Evolutionary conservation across 1,284 basidiomycete species (phyloP), one percentile per base, ranked within the genome.

Genomic region (Sphagnurus paluster): DNA sequence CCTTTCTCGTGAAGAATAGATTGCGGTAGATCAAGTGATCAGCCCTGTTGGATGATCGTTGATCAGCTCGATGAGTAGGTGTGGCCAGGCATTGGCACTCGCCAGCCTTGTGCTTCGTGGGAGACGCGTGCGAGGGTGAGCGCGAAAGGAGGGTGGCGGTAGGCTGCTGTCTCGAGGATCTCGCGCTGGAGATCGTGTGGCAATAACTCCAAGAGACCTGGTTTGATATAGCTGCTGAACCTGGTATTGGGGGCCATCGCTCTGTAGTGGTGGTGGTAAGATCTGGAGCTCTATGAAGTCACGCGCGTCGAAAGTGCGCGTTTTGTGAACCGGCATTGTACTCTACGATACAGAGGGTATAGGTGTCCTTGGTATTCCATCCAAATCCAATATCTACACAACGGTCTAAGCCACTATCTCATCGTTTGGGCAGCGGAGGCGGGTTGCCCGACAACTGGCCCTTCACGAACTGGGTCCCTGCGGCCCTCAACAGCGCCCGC

Each of bases 401-500:
- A 30, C 11, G 14, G 28, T 14, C 28, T 14, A 3, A 3, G 11
- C 11, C 28, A 30, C 28, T 7, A 7, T 14, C 28, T 20, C 34
- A 36, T 36, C 19, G 34, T 21, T 9, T 20, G 3, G 9, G 34
- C 17, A n/a, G n/a, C n/a, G n/a, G n/a, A n/a, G n/a, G n/a, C n/a
- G n/a, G n/a, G n/a, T 52, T 41, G 8, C 36, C 49, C 9, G 49
- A 51, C 23, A 57, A 14, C 11, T 49, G 49, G 3, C 39, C 61
- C 42, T 77, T 81, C 26, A 81, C 67, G 56, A 74, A 80, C 30
- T 74, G 70, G 67, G 70, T 79, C 23, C 80, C 82, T 0, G 71
- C 76, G 46, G 70, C 74, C 68, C 75, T 84, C 57, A 92, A 67
- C 43, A 92, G 60, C 3, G 85, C 87, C 37, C 77, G 70, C 51